Evolutionary conservation across 139 green algal species (phyloP).

Genomic region (Tetraselmis chui): DNA sequence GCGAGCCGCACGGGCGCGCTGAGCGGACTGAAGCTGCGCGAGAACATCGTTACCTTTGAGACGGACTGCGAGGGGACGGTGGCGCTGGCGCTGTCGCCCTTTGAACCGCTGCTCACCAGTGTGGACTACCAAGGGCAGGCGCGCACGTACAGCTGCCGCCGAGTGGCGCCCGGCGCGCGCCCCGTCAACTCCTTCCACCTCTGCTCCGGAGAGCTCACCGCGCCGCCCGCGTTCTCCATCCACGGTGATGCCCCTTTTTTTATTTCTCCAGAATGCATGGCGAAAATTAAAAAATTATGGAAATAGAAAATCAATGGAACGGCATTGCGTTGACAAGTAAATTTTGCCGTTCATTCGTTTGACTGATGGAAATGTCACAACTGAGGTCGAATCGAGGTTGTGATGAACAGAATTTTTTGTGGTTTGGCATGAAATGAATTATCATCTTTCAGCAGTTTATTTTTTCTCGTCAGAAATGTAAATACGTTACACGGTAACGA

Average conservation of each 20-base stretch:
- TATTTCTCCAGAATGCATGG: too few species aligned
- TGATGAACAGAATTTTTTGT: too few species aligned
- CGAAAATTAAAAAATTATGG: too few species aligned
- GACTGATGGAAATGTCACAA: too few species aligned
- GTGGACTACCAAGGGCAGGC: constrained; percentile 51
- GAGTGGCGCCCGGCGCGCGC: constrained; percentile 2
- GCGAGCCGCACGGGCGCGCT: constrained; percentile 20
- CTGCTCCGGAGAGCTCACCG: neutral
- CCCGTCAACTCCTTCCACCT: constrained; percentile 40
- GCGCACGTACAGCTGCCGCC: constrained; percentile 47
- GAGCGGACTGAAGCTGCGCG: constrained; percentile 31
- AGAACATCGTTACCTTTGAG: constrained; percentile 44
- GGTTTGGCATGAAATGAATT: too few species aligned
- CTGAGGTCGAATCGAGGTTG: too few species aligned
- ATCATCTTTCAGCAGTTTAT: too few species aligned
- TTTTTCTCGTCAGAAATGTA: too few species aligned
- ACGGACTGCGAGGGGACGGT: constrained; percentile 27
- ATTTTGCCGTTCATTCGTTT: too few species aligned
- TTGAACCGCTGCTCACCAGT: constrained; percentile 48
- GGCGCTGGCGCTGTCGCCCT: constrained; percentile 63
- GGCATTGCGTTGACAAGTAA: too few species aligned
- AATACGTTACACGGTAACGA: too few species aligned
- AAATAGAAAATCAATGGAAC: too few species aligned
- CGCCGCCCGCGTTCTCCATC: constrained; percentile 15
- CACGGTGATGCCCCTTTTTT: constrained; percentile 21